Percentiles rank a stretch among this genome's conserved stretches.
These are phyloP conservation scores for Suillus plorans DNA, from an alignment of 768 basidiomycete species.

Conservation along the genomic window DNA sequence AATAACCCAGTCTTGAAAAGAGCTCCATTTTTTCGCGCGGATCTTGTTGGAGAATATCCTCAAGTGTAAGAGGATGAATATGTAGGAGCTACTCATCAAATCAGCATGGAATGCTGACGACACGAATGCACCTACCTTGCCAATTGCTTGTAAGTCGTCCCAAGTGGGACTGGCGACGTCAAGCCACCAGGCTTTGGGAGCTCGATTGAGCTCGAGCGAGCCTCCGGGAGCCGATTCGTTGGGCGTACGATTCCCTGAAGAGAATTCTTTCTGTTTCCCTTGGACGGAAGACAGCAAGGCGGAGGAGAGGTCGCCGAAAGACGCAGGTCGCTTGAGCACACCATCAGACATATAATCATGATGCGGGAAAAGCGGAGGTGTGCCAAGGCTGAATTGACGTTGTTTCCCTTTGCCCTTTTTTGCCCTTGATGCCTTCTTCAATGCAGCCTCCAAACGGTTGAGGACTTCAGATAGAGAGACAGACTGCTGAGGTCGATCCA, in stretches of 20 bases:
- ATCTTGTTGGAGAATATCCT: slow-evolving; percentile 91
- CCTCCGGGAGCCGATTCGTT: neutral
- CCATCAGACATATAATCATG: slow-evolving; percentile 38
- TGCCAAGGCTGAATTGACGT: neutral
- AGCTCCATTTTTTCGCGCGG: slow-evolving; percentile 89
- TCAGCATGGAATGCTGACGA: slow-evolving; percentile 1
- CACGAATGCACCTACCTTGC: slow-evolving; percentile 56
- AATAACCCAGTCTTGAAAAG: slow-evolving; percentile 87
- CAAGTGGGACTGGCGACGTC: slow-evolving; percentile 87
- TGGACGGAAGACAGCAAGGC: slow-evolving; percentile 35
- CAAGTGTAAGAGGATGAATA: slow-evolving; percentile 88
- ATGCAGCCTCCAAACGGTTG: slow-evolving; percentile 46
- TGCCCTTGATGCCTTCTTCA: slow-evolving; percentile 40
- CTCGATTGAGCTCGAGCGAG: slow-evolving; percentile 11
- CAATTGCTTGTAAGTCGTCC: slow-evolving; percentile 83
- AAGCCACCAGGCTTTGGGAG: slow-evolving; percentile 80
- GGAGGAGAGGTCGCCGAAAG: slow-evolving; percentile 27
- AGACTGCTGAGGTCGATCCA: slow-evolving; percentile 18
- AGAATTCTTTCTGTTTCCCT: slow-evolving; percentile 44
- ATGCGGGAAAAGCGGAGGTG: slow-evolving; percentile 16
- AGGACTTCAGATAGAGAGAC: slow-evolving; percentile 47
- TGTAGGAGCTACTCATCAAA: slow-evolving; percentile 60
- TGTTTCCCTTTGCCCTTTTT: slow-evolving; percentile 21
- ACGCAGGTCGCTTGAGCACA: slow-evolving; percentile 28
- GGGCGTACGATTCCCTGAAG: neutral